Conservation (phyloP, 1,139 yeast species). For the Suhomyces taliae region DNA sequence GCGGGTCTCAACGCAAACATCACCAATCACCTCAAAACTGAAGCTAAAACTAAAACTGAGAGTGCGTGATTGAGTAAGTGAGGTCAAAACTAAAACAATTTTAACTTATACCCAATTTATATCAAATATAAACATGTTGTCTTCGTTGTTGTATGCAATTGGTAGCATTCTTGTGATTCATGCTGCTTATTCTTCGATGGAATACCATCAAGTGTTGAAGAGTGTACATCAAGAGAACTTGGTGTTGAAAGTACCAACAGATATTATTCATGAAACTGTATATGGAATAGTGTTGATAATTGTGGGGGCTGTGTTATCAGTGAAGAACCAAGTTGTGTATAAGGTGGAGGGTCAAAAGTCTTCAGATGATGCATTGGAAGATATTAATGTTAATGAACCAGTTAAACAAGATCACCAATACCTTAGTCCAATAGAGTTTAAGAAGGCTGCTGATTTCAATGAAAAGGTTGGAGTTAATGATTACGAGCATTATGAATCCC, state of each 20-base stretch:
- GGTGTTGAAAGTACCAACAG: constrained; percentile 28
- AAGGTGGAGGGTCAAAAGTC: constrained; percentile 11
- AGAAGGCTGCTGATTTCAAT: constrained; percentile 43
- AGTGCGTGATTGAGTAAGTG: no score
- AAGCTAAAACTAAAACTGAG: background rate
- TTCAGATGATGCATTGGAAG: constrained; percentile 14
- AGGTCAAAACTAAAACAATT: no score
- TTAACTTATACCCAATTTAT: no score
- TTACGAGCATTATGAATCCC: constrained; percentile 42
- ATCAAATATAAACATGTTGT: constrained; percentile 1
- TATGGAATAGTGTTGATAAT: constrained; percentile 40
- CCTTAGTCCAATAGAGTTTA: constrained; percentile 49
- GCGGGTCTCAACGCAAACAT: background rate
- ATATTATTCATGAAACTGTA: constrained; percentile 42
- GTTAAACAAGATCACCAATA: constrained; percentile 22
- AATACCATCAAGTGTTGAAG: constrained; percentile 42
- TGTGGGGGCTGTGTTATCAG: constrained; percentile 33
- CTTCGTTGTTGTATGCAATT: constrained; percentile 11
- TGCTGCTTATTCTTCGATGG: constrained; percentile 54
- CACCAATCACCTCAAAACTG: background rate
- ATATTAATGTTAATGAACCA: constrained; percentile 20
- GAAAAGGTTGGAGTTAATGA: constrained; percentile 48
- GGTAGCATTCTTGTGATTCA: constrained; percentile 42
- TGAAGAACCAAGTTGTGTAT: constrained; percentile 23
- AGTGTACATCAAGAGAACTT: constrained; percentile 16